Evolutionary conservation across 208 protist species (phyloP).

Genomic region (Acanthamoeba pearcei): DNA sequence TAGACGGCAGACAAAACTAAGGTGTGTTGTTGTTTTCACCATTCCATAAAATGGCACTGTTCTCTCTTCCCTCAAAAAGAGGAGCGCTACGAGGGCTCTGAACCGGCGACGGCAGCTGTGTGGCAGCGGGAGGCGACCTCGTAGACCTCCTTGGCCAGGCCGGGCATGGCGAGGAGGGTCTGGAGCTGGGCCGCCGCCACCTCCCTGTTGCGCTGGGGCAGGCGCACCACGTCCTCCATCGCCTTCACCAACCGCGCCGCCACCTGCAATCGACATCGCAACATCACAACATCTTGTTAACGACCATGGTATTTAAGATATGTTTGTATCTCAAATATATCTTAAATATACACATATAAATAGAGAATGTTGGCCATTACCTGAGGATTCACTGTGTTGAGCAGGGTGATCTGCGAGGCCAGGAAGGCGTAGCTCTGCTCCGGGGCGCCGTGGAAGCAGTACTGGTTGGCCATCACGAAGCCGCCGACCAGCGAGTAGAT

Average conservation of each 20-base stretch:
- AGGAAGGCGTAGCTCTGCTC: conserved; percentile 50
- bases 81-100: too few species aligned
- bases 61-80: too few species aligned
- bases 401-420: conserved; percentile 2
- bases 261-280: background rate
- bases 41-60: too few species aligned
- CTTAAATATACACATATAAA: too few species aligned
- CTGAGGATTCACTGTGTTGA: conserved; percentile 16
- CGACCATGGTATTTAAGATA: background rate
- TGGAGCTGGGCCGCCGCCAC: background rate
- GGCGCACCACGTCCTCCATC: conserved; percentile 28
- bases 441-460: conserved; percentile 21
- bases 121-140: conserved; percentile 32
- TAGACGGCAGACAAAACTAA: too few species aligned
- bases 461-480: conserved; percentile 43
- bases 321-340: too few species aligned
- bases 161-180: conserved; percentile 1
- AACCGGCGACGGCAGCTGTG: background rate
- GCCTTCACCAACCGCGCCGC: conserved; percentile 12
- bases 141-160: conserved; percentile 38
- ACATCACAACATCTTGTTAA: background rate
- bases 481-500: conserved; percentile 41
- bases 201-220: background rate
- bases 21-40: too few species aligned
- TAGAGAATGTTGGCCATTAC: background rate